Conservation (phyloP, 305 asterid species). For the Fraxinus velutina region DNA sequence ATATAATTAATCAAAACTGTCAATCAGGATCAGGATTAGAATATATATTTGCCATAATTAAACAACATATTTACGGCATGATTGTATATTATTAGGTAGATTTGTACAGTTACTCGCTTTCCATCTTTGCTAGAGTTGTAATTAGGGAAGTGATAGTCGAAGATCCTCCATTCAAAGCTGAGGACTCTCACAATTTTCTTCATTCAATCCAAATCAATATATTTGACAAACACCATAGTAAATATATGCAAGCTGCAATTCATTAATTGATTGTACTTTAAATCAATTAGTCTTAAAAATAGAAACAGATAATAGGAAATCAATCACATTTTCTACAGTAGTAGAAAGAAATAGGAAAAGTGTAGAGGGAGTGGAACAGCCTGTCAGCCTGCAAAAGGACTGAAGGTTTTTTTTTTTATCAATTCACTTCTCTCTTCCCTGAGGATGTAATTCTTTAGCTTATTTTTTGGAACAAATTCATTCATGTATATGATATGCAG, state of each 20-base stretch:
- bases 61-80: not conserved
- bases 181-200: too few species aligned
- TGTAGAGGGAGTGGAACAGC: not conserved
- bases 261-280: not conserved
- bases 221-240: not conserved
- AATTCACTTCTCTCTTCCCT: not conserved
- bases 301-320: not conserved
- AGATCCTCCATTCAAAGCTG: too few species aligned
- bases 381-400: not conserved
- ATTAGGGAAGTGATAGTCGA: too few species aligned
- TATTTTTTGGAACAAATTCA: slow-evolving; percentile 6
- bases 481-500: not conserved
- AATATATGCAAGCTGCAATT: not conserved
- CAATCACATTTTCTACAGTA: not conserved
- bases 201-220: too few species aligned
- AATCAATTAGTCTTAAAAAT: not conserved
- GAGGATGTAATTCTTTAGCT: not conserved
- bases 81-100: not conserved
- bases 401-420: not conserved
- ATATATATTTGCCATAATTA: not conserved
- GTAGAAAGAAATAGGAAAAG: not conserved
- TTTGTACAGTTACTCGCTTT: not conserved
- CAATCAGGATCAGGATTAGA: not conserved
- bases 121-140: not conserved
- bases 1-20: not conserved